Conservation (phyloP, 768 basidiomycete genomes). For the Kockovaella imperatae region DNA sequence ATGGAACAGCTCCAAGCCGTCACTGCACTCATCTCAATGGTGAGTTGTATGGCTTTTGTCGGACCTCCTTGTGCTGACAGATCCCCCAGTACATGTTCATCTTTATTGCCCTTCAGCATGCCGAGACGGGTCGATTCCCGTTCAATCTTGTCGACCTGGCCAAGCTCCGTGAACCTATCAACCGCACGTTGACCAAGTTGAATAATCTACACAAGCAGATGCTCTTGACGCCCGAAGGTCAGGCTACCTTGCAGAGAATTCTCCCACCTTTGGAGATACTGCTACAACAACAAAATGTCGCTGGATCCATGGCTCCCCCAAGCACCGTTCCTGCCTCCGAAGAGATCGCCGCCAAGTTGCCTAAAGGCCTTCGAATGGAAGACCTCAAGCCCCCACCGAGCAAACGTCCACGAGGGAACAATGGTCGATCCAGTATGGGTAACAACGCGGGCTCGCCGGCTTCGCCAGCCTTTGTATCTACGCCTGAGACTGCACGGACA, state of each 20-base stretch:
- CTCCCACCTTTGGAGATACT: not conserved
- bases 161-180: conserved; percentile 3
- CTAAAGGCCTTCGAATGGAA: conserved; percentile 31
- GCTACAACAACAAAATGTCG: not conserved
- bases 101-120: conserved; percentile 7
- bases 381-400: conserved; percentile 36
- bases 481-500: not conserved
- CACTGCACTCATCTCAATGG: conserved; percentile 2
- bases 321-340: not conserved
- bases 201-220: conserved; percentile 4
- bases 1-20: not conserved
- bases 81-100: conserved; percentile 14
- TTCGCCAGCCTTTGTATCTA: conserved; percentile 8
- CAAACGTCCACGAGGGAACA: conserved; percentile 17
- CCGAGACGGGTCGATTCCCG: conserved; percentile 10
- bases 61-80: not conserved
- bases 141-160: conserved; percentile 4
- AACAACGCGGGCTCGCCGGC: conserved; percentile 6
- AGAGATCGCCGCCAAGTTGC: conserved; percentile 18
- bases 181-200: conserved; percentile 1
- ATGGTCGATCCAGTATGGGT: not conserved
- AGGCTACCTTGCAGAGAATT: no score
- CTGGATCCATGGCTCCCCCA: not conserved
- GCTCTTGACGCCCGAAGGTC: not conserved
- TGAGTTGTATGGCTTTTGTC: not conserved